Percentiles rank a stretch among this genome's conserved stretches.
phyloP scores from a whole-genome alignment of 805 yeast genomes.

The Candida awuae region DNA sequence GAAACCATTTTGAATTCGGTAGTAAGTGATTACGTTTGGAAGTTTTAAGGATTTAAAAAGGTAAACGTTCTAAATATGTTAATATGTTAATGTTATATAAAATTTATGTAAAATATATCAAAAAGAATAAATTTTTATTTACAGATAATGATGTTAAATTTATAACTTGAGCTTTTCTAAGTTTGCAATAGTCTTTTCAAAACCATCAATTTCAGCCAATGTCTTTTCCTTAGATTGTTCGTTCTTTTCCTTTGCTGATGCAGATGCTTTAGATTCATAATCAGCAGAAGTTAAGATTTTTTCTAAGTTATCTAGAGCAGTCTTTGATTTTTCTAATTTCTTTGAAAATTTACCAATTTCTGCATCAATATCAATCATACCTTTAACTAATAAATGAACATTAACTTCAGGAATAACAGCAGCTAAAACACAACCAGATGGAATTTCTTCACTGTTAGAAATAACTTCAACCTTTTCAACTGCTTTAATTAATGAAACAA shows the following conservation, averaged over 20 bases:
- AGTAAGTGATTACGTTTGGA: conserved; percentile 54
- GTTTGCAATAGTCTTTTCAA: conserved; percentile 76
- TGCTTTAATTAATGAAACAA: conserved; percentile 86
- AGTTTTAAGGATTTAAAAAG: conserved; percentile 15
- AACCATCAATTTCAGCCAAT: conserved; percentile 83
- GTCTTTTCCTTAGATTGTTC: conserved; percentile 57
- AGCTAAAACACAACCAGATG: conserved; percentile 84
- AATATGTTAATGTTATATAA: neutral
- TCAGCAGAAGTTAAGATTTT: conserved; percentile 67
- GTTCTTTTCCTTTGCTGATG: conserved; percentile 74
- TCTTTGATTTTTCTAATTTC: conserved; percentile 62
- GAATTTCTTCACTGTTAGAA: conserved; percentile 46
- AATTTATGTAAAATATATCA: too few relatives aligned
- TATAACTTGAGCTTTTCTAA: conserved; percentile 69
- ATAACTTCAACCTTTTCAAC: conserved; percentile 69
- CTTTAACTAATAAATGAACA: conserved; percentile 89
- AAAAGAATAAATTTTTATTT: neutral
- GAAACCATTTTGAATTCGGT: conserved; percentile 40
- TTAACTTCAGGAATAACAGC: conserved; percentile 73
- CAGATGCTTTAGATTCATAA: conserved; percentile 79
- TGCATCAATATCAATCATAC: conserved; percentile 85
- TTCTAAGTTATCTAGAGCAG: conserved; percentile 51
- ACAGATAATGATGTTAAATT: neutral
- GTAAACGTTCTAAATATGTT: too few relatives aligned
- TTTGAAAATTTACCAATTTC: conserved; percentile 78